Conservation (phyloP, 139 green algal genomes). For the Tetradesmus lagerheimii region DNA sequence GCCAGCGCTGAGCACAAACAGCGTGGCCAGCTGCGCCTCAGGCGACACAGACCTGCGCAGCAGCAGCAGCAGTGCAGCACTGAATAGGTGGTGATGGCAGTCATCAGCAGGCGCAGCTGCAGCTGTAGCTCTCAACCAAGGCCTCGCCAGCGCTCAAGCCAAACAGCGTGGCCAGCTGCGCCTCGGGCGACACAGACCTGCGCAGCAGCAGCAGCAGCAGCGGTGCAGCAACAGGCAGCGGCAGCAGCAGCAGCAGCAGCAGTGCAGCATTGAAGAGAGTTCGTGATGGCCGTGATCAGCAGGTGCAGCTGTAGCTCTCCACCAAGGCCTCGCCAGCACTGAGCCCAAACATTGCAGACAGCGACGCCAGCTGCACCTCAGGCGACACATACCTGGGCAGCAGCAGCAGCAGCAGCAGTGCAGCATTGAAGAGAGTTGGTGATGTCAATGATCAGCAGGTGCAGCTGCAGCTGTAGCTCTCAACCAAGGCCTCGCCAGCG, state of each 20-base stretch:
- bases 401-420: not conserved
- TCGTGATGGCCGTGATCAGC: too few relatives aligned
- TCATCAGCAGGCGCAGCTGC: not conserved
- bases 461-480: not conserved
- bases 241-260: not conserved
- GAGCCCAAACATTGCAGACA: not conserved
- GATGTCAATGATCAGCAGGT: too few relatives aligned
- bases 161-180: not conserved
- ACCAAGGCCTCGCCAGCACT: not conserved
- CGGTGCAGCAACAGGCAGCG: too few relatives aligned
- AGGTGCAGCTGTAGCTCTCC: too few relatives aligned
- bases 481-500: not conserved
- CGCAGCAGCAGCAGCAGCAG: not conserved
- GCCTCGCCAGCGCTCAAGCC: not conserved
- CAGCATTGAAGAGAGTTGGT: too few relatives aligned
- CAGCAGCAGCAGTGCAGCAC: not conserved
- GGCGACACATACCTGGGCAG: not conserved
- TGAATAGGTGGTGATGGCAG: too few relatives aligned
- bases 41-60: not conserved
- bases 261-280: not conserved
- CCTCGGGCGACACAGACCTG: not conserved
- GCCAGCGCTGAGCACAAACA: not conserved
- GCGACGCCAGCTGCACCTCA: not conserved
- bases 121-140: not conserved
- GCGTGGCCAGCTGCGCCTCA: not conserved